Evolutionary conservation across 2,329 filamentous ascomycete species (phyloP).

Genomic region (Blastomyces gilchristii): DNA sequence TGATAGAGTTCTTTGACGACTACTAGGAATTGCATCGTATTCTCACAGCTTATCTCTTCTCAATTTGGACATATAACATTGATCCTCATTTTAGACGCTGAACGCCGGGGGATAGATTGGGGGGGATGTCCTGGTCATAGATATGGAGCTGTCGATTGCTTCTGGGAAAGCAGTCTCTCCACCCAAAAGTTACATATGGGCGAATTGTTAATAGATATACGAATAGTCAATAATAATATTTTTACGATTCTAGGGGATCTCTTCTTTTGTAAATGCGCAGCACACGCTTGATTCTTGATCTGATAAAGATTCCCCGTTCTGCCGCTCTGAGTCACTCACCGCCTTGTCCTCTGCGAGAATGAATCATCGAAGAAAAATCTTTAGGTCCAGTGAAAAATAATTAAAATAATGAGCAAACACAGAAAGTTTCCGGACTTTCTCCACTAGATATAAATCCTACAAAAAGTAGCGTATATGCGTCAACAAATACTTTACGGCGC

Average conservation of each 20-base stretch:
- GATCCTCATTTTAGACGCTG: neutral
- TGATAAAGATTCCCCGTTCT: conserved; percentile 3
- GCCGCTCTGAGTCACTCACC: neutral
- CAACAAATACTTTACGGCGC: conserved; percentile 9
- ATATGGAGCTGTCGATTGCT: neutral
- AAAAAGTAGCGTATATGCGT: conserved; percentile 11
- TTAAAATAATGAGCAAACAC: neutral
- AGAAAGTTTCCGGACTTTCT: neutral
- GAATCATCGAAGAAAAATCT: neutral
- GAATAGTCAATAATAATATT: neutral
- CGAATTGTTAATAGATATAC: neutral
- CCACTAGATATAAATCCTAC: neutral
- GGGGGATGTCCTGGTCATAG: neutral
- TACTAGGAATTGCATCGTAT: neutral
- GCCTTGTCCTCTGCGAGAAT: neutral
- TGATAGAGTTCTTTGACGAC: neutral
- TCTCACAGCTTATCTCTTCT: neutral
- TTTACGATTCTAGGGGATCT: neutral
- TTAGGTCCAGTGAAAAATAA: neutral
- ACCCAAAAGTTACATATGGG: neutral
- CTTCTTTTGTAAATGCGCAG: neutral
- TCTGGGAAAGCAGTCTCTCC: neutral
- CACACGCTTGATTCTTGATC: neutral
- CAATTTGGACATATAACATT: neutral
- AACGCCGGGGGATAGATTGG: neutral